phyloP scores from a whole-genome alignment of 2,329 filamentous ascomycete genomes.

The Scorias spongiosa region DNA sequence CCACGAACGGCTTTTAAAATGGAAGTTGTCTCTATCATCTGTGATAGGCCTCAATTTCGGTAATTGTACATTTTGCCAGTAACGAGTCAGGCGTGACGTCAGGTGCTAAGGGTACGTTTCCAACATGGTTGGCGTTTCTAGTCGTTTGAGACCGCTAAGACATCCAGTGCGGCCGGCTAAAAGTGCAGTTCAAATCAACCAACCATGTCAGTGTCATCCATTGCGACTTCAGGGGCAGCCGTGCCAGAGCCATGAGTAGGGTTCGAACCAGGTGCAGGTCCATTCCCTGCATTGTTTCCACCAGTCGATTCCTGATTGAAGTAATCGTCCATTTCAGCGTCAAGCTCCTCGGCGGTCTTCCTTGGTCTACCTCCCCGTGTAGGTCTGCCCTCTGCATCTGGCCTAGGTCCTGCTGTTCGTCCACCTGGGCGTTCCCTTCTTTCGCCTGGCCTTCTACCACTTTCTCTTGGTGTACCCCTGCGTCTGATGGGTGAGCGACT shows the following conservation, averaged over 20 bases:
- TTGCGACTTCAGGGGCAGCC: not conserved
- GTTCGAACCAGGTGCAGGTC: conserved; percentile 3
- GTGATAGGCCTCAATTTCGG: no score
- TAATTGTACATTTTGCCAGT: no score
- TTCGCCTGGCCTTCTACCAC: conserved; percentile 31
- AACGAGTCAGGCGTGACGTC: no score
- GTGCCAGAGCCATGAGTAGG: conserved; percentile 2
- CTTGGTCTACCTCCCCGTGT: conserved; percentile 38
- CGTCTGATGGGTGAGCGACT: conserved; percentile 41
- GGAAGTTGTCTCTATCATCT: no score
- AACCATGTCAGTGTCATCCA: conserved; percentile 21
- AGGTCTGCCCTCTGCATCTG: conserved; percentile 32
- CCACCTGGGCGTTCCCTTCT: conserved; percentile 28
- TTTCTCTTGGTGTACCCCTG: conserved; percentile 32
- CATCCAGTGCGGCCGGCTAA: no score
- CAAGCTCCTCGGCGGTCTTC: conserved; percentile 83
- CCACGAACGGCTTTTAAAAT: no score
- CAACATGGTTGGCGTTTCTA: no score
- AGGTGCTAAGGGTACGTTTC: no score
- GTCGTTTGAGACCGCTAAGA: no score
- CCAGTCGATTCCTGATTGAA: conserved; percentile 44
- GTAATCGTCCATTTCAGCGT: conserved; percentile 95
- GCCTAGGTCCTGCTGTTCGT: conserved; percentile 24
- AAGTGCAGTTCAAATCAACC: conserved; percentile 6
- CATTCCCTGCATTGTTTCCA: conserved; percentile 13